Conservation (phyloP, 2,329 filamentous ascomycete genomes). For the Lasiodiplodia citricola region DNA sequence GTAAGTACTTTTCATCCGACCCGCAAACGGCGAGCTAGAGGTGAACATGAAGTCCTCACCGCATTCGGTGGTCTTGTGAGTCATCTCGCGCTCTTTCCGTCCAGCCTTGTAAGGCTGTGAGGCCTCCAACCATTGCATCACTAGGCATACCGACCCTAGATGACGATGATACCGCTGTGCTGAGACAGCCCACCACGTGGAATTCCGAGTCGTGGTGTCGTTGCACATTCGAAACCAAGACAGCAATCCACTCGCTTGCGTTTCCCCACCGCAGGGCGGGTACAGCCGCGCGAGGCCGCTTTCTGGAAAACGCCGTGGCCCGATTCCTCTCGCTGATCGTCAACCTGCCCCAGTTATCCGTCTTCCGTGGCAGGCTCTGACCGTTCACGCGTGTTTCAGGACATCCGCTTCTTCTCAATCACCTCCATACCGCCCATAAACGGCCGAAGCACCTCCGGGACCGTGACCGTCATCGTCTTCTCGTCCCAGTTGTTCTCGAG, state of each 20-base stretch:
- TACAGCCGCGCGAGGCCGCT: conserved; percentile 11
- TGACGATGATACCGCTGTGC: conserved; percentile 2
- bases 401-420: conserved; percentile 34
- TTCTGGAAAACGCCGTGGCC: conserved; percentile 18
- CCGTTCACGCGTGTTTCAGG: conserved; percentile 13
- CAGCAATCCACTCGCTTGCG: conserved; percentile 17
- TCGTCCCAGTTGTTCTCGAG: conserved; percentile 92
- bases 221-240: conserved; percentile 9
- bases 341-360: conserved; percentile 1
- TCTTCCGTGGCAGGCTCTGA: conserved; percentile 12
- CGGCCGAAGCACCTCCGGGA: conserved; percentile 78
- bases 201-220: conserved; percentile 13
- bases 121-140: conserved; percentile 22
- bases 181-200: conserved; percentile 14
- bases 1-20: not conserved
- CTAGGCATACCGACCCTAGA: conserved; percentile 4
- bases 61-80: conserved; percentile 2
- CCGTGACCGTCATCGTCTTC: conserved; percentile 65
- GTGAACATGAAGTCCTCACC: conserved; percentile 14
- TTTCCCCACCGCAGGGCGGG: conserved; percentile 14
- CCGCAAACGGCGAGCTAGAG: not conserved
- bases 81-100: not conserved
- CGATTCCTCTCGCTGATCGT: conserved; percentile 8
- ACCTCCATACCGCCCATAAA: conserved; percentile 72
- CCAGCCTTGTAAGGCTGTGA: conserved; percentile 14